Evolutionary conservation across 495 filamentous ascomycete species (phyloP), one percentile per base, ranked within the genome.

Genomic region (Polyplosphaeria fusca): DNA sequence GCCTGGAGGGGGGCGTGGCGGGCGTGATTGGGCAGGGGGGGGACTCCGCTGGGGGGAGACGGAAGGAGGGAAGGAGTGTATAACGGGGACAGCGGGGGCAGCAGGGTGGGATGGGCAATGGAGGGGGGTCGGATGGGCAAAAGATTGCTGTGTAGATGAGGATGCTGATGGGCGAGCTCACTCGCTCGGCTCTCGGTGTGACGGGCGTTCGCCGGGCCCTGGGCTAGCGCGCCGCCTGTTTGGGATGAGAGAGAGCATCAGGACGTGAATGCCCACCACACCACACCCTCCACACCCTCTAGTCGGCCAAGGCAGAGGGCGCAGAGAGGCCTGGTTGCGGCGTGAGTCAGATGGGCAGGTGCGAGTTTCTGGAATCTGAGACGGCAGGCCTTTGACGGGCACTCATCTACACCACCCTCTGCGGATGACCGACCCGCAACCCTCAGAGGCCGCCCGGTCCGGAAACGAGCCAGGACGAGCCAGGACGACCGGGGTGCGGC

Each of bases 401-500:
- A 39, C 35, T 45, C 39, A 4, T 22, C n/a, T 47, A 16, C 38
- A 26, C 27, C 18, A 13, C 40, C 19, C 47, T 22, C 52, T 27
- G 44, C 55, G 46, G 50, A 35, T 64, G 61, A 64, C 61, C 61
- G n/a, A n/a, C n/a, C n/a, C n/a, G n/a, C n/a, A n/a, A n/a, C n/a
- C n/a, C n/a, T n/a, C 23, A 22, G 38, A 38, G 54, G 55, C 60
- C 55, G 60, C 60, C 60, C 60, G 53, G 60, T 43, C 44, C 54
- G 41, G 60, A 16, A 47, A 40, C 28, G 1, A 47, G 42, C 38
- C 52, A 12, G 11, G 26, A 28, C 42, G 35, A 4, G 42, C 44
- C 35, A n/a, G 12, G 37, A 40, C 11, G 40, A n/a, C n/a, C n/a
- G n/a, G n/a, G n/a, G n/a, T n/a, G n/a, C 20, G 39, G 9, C 16